These are phyloP conservation scores for Sugiyamaella xylanicola DNA, from an alignment of 1,139 yeast species.

Conservation along the genomic window DNA sequence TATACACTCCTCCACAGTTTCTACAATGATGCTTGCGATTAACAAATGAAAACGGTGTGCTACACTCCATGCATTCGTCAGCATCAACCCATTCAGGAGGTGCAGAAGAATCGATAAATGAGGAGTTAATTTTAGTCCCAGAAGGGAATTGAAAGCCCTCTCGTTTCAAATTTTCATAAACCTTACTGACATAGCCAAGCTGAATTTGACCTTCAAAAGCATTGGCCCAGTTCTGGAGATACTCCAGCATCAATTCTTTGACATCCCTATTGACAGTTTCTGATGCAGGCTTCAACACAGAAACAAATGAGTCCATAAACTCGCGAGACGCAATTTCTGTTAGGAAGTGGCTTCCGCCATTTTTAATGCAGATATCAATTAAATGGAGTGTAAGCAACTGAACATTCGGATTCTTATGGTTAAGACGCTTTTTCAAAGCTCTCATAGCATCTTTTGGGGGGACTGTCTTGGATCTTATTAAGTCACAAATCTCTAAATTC, in stretches of 20 bases:
- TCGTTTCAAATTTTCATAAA: constrained; percentile 59
- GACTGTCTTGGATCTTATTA: constrained; percentile 81
- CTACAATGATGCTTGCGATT: constrained; percentile 96
- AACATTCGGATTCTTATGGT: constrained; percentile 70
- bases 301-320: constrained; percentile 65
- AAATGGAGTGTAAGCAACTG: constrained; percentile 74
- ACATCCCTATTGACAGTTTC: constrained; percentile 55
- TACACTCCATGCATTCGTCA: constrained; percentile 94
- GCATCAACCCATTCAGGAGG: constrained; percentile 99
- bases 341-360: constrained; percentile 86
- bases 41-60: constrained; percentile 73
- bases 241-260: constrained; percentile 58
- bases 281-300: constrained; percentile 40
- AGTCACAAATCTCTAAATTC: constrained; percentile 86
- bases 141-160: constrained; percentile 68
- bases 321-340: constrained; percentile 81
- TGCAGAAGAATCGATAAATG: constrained; percentile 80
- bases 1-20: constrained; percentile 94
- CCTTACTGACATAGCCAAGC: constrained; percentile 63
- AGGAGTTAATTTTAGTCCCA: constrained; percentile 45
- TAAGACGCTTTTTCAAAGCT: constrained; percentile 70
- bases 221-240: constrained; percentile 75
- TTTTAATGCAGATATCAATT: constrained; percentile 85
- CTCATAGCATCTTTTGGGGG: constrained; percentile 85
- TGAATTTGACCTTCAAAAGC: constrained; percentile 73